Evolutionary conservation across 2,329 filamentous ascomycete genomes (phyloP).

Genomic region (Dryadomyces quercus-mongolicae): DNA sequence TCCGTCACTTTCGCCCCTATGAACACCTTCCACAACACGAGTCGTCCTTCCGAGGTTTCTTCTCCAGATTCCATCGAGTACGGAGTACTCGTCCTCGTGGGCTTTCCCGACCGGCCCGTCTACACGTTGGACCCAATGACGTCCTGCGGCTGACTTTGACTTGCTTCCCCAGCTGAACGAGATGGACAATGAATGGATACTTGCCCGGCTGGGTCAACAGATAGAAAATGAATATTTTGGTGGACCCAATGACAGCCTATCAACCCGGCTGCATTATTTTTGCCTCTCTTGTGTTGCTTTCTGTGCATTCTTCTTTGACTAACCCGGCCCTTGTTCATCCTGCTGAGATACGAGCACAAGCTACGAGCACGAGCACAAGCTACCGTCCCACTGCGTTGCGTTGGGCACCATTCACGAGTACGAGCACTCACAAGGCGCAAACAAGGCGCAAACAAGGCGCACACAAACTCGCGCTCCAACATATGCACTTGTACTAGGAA

Average conservation of each 20-base stretch:
- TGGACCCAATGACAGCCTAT: background rate
- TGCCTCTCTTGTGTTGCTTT: background rate
- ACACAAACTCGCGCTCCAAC: background rate
- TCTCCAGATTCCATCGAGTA: too few species aligned
- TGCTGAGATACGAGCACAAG: background rate
- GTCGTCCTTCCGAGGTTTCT: too few species aligned
- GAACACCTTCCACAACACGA: too few species aligned
- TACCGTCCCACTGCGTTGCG: constrained; percentile 1
- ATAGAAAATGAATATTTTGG: background rate
- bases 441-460: too few species aligned
- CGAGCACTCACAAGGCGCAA: too few species aligned
- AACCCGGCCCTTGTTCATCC: background rate
- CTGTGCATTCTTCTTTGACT: background rate
- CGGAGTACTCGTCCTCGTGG: too few species aligned
- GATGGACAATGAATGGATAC: background rate
- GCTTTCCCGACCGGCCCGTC: background rate
- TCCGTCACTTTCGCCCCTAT: background rate
- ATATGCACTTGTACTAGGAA: background rate
- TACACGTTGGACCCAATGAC: background rate
- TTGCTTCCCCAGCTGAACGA: too few species aligned
- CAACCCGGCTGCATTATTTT: background rate
- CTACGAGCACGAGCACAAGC: background rate
- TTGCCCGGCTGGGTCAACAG: background rate
- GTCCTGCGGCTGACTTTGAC: background rate
- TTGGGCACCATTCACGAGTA: constrained; percentile 3